These are phyloP conservation scores for Licmophora abbreviata DNA, from an alignment of 108 stramenopile genomes.

Conservation along the genomic window DNA sequence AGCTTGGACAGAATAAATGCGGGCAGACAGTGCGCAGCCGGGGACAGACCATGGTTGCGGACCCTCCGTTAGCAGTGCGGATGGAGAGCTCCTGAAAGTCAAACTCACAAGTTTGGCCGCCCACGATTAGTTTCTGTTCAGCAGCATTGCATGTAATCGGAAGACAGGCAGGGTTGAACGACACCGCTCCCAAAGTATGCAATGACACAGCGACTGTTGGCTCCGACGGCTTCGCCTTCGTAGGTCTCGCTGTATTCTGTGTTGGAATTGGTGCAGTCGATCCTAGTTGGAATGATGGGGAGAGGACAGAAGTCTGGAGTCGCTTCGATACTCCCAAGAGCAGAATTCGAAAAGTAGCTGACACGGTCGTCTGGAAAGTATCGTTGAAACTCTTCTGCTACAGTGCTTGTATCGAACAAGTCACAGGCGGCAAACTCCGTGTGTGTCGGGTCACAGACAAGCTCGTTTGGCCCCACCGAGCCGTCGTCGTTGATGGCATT, in stretches of 20 bases:
- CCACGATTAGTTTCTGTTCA: not conserved
- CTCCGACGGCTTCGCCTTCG: not conserved
- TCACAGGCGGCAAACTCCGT: slow-evolving; percentile 5
- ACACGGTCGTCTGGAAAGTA: not conserved
- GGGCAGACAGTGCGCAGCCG: slow-evolving; percentile 66
- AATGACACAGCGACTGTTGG: not conserved
- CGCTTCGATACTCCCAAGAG: not conserved
- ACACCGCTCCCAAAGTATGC: not conserved
- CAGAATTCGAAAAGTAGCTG: not conserved
- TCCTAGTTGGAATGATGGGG: not conserved
- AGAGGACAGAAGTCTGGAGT: slow-evolving; percentile 8
- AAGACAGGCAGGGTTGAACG: not conserved
- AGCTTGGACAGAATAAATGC: slow-evolving; percentile 75
- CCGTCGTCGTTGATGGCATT: not conserved
- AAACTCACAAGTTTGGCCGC: too few relatives aligned
- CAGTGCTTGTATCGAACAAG: slow-evolving; percentile 3
- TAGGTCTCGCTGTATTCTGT: not conserved
- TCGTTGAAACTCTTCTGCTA: not conserved
- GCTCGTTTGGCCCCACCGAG: not conserved
- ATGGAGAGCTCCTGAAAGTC: too few relatives aligned
- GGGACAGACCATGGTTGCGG: slow-evolving; percentile 35
- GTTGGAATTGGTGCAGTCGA: slow-evolving; percentile 7
- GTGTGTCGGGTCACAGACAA: slow-evolving; percentile 7
- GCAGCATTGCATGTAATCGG: not conserved
- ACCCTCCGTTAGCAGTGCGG: slow-evolving; percentile 14